These are phyloP conservation scores for Bryoerythrophyllum caledonicum DNA, from an alignment of 225 moss, liverwort and hornwort species.

Conservation along the genomic window DNA sequence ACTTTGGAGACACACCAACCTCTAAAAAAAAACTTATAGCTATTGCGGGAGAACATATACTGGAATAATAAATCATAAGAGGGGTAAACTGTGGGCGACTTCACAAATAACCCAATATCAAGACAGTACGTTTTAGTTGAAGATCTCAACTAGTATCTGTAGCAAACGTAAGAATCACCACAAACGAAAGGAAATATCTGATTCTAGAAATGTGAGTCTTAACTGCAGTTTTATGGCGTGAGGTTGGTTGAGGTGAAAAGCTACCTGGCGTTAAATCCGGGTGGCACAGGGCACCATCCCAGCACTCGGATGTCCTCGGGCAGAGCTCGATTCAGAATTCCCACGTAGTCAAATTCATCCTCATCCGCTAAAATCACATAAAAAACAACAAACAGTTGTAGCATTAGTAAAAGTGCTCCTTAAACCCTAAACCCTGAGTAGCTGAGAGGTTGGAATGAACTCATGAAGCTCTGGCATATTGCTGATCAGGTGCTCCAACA, in stretches of 20 bases:
- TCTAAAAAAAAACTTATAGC: too few relatives aligned
- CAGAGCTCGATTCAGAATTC: constrained; percentile 80
- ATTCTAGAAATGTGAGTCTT: constrained; percentile 2
- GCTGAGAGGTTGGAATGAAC: constrained; percentile 13
- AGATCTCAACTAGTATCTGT: background rate
- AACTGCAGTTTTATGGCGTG: background rate
- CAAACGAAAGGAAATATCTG: background rate
- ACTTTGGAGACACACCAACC: too few relatives aligned
- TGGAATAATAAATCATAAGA: too few relatives aligned
- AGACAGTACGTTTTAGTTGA: background rate
- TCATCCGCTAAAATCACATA: constrained; percentile 36
- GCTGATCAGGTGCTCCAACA: background rate
- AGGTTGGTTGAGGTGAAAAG: background rate
- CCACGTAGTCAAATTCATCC: constrained; percentile 89
- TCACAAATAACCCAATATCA: too few relatives aligned
- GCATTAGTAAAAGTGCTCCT: background rate
- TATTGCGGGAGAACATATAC: too few relatives aligned
- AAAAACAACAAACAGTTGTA: constrained; percentile 25
- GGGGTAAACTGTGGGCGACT: too few relatives aligned
- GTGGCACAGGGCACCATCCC: constrained; percentile 97
- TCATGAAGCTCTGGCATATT: constrained; percentile 59
- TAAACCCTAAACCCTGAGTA: constrained; percentile 12
- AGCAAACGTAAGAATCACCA: background rate
- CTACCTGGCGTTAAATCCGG: constrained; percentile 83
- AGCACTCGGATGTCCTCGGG: constrained; percentile 89